A percentile compares a stretch with the other conserved stretches of the same genome.
Evolutionary conservation across 2,329 filamentous ascomycete genomes (phyloP).

Genomic region (Colletotrichum sp.): DNA sequence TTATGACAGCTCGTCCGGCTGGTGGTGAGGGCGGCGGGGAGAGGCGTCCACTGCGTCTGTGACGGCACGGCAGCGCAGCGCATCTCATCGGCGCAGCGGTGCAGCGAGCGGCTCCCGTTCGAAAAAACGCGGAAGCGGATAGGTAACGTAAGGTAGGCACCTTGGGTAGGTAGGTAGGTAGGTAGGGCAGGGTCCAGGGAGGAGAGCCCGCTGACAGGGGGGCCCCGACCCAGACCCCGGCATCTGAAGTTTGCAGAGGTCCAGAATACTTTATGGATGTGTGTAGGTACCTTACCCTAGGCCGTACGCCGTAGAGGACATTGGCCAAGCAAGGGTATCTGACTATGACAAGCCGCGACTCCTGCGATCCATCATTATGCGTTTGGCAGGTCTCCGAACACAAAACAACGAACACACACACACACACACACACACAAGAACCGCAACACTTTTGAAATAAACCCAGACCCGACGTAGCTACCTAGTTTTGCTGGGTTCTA

Average conservation of each 20-base stretch:
- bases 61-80: not conserved
- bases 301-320: not conserved
- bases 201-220: not conserved
- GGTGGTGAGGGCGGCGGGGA: not conserved
- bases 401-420: not conserved
- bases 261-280: not conserved
- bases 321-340: not conserved
- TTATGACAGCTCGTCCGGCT: constrained; percentile 14
- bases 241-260: not conserved
- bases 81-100: not conserved
- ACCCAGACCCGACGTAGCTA: not conserved
- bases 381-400: not conserved
- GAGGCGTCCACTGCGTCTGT: not conserved
- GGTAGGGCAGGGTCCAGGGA: not conserved
- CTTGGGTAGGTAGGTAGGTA: not conserved
- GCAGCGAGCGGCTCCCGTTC: not conserved
- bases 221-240: not conserved
- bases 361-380: not conserved
- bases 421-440: not conserved
- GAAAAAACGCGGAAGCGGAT: constrained; percentile 2
- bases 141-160: not conserved
- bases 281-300: not conserved
- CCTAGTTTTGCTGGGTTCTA: not conserved
- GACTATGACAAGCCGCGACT: not conserved
- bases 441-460: not conserved